Conservation (phyloP, 306 rosid species). For the Vigna unguiculata region DNA sequence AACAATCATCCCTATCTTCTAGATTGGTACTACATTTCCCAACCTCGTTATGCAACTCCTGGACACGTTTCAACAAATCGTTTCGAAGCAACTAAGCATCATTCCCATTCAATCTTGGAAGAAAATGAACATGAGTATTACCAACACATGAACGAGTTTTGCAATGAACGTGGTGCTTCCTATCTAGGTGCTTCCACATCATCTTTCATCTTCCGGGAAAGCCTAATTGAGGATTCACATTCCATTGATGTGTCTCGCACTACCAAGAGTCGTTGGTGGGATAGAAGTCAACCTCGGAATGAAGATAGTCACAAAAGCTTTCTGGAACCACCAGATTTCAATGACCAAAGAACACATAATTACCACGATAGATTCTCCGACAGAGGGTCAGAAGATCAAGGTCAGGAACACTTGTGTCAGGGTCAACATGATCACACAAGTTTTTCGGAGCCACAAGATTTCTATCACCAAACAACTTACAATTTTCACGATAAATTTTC, state of each 20-base stretch:
- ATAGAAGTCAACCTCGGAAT: conserved; percentile 51
- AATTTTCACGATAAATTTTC: conserved; percentile 51
- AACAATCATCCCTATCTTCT: conserved; percentile 75
- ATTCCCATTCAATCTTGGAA: conserved; percentile 46
- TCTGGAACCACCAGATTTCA: conserved; percentile 86
- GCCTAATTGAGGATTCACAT: conserved; percentile 55
- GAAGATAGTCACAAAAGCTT: conserved; percentile 70
- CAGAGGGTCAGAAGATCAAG: conserved; percentile 41
- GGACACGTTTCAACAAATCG: conserved; percentile 52
- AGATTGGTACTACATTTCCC: conserved; percentile 81
- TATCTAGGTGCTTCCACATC: conserved; percentile 78
- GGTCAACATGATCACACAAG: conserved; percentile 35
- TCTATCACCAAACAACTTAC: conserved; percentile 17
- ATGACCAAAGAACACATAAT: conserved; percentile 40
- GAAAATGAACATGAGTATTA: conserved; percentile 51
- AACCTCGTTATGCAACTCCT: conserved; percentile 41
- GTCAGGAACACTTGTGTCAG: not conserved
- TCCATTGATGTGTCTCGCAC: conserved; percentile 36
- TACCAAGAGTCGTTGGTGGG: conserved; percentile 82
- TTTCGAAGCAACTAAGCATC: conserved; percentile 50
- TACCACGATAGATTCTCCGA: conserved; percentile 60
- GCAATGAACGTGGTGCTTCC: conserved; percentile 53
- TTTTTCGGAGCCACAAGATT: conserved; percentile 87
- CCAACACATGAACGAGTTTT: conserved; percentile 48
- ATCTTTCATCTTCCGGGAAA: conserved; percentile 63